phyloP scores from a whole-genome alignment of 1,284 basidiomycete species.

The Meira miltonrushii region DNA sequence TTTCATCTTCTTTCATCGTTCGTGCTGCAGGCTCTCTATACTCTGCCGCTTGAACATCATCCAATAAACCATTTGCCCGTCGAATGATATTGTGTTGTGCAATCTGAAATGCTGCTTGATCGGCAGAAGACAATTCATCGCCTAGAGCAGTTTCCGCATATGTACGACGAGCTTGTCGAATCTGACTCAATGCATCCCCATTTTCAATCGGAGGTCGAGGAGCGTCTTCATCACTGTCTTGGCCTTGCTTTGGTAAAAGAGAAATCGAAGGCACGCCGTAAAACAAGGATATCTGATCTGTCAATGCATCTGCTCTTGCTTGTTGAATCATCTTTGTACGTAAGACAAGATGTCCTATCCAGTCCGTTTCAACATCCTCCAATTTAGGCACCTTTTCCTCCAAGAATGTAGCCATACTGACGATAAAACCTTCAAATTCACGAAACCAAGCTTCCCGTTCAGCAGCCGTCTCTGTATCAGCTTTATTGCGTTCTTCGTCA shows the following conservation, averaged over 20 bases:
- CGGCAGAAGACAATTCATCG: conserved; percentile 16
- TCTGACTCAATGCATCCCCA: conserved; percentile 4
- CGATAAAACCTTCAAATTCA: conserved; percentile 40
- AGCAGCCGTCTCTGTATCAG: conserved; percentile 25
- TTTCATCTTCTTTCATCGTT: neutral
- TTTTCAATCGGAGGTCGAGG: conserved; percentile 11
- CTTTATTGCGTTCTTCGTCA: conserved; percentile 33
- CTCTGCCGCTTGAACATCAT: conserved; percentile 39
- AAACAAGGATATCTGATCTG: conserved; percentile 22
- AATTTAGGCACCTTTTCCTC: conserved; percentile 32
- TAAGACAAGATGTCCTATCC: conserved; percentile 18
- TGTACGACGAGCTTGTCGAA: conserved; percentile 4
- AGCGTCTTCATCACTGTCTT: neutral
- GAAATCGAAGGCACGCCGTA: conserved; percentile 19
- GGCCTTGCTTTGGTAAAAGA: conserved; percentile 16
- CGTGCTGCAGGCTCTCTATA: conserved; percentile 30
- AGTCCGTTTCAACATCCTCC: conserved; percentile 35
- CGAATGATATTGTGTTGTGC: conserved; percentile 17
- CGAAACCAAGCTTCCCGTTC: conserved; percentile 40
- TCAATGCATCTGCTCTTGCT: conserved; percentile 20
- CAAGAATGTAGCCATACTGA: conserved; percentile 36
- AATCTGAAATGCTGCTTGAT: conserved; percentile 20
- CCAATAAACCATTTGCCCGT: conserved; percentile 14
- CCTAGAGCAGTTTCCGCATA: neutral
- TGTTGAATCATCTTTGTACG: conserved; percentile 19